Base-by-base conservation (phyloP, 1,139 yeast species). In the Yamadazyma sp. region DNA sequence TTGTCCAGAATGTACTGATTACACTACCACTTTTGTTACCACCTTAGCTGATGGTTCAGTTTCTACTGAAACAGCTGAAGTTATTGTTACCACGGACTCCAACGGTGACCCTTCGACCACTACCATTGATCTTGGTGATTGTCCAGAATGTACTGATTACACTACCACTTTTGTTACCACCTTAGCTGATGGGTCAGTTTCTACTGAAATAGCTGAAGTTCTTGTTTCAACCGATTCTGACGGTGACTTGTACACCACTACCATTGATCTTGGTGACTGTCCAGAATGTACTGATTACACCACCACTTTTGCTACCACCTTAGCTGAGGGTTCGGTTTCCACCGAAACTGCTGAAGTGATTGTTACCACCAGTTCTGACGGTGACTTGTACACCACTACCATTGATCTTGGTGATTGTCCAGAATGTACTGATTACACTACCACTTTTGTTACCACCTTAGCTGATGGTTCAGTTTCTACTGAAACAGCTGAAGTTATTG, bases 131-230 rank as follows among this genome's bases (percentile, higher is more conserved):
- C 8, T 20, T 8, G 22, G 22, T 20, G 22, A 20, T 8, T 20
- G 22, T 20, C 22, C 38, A 18, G 39, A 38, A 20, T 37, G 43
- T 38, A 40, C 43, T 38, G 43, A 38, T 9, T 40, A 38, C 36
- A 41, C 46, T 9, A 46, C 50, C 17, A 42, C 46, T n/a, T 39
- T 33, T 31, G 33, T 31, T 14, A 38, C 49, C 8, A 47, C 53
- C 10, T 15, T 15, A 6, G 6, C 33, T 11, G 42, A 36, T 17
- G 48, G 46, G 14, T 16, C 34, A n/a, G 20, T 32, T 10, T 15
- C 40, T 10, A 34, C 44, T 20, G 40, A 36, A 18, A 16, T 43
- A 17, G 38, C 34, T 30, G 46, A 38, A 28, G 38, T 45, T 15
- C 31, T 44, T 18, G 45, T 44, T 5, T 42, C 48, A 9, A 47